Base-by-base conservation (phyloP, 768 basidiomycete species). In the Chlorophyllum brunneum region DNA sequence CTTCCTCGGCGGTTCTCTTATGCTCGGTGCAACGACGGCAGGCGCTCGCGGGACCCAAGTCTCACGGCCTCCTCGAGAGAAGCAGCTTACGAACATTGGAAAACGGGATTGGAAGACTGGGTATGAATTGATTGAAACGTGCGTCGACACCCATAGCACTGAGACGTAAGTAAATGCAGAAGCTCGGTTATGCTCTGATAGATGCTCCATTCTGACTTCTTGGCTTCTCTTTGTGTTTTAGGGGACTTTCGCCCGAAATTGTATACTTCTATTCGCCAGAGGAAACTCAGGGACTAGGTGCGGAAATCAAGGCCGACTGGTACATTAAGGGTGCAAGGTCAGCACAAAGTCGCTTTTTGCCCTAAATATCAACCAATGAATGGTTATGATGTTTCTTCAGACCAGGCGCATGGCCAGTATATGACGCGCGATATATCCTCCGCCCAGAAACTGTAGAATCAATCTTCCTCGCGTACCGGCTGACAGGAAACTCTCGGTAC, bases 371-470 rank as follows among this genome's bases (percentile, higher is more conserved):
- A 11, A n/a, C 34, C 18, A 33, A 50, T 22, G 8, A 6, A 40
- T 24, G 9, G 6, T 9, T 50, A 9, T 31, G 6, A 33, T 11
- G 26, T 20, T 24, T 38, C 26, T 44, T 38, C 46, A 64, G 56
- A 61, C 65, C 38, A 59, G 70, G 33, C 51, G 68, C 55, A 56
- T 62, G 60, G 34, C 67, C 75, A 7, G 75, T 83, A 0, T 85
- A 92, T 52, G 95, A 98, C 58, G 93, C 92, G 13, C 83, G 93
- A 18, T 98, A 98, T 65, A 95, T 95, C 56, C 81, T 98, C 11
- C 80, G 93, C 81, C 95, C 94, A 5, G 95, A 98, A 70, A 98
- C 95, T 0, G 78, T 93, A 10, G 95, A 98, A 65, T 93, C 91
- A 0, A 81, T 98, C 38, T 97, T 98, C 75, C 73, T 93, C 36